These are phyloP conservation scores for Colletotrichum abscissum DNA, from an alignment of 2,329 filamentous ascomycete species.

Conservation along the genomic window DNA sequence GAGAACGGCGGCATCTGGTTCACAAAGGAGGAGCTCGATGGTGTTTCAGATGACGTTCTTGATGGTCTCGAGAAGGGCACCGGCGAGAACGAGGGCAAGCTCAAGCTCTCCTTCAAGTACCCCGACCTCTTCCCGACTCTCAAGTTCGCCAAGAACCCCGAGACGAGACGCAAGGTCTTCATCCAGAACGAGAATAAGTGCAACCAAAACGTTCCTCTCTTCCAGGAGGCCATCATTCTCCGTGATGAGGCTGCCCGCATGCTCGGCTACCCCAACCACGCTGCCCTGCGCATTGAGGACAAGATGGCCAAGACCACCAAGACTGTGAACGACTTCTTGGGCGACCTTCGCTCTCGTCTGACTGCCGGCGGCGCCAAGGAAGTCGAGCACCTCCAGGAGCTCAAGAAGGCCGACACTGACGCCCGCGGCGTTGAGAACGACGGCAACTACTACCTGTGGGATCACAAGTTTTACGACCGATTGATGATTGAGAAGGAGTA, in stretches of 20 bases:
- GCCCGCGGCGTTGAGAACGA: conserved; percentile 69
- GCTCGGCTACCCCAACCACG: conserved; percentile 67
- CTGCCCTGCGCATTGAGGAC: conserved; percentile 65
- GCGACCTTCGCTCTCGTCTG: conserved; percentile 75
- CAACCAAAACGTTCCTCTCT: conserved; percentile 66
- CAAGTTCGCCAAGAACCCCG: conserved; percentile 79
- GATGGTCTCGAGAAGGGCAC: conserved; percentile 77
- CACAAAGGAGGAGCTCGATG: conserved; percentile 77
- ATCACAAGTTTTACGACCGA: conserved; percentile 82
- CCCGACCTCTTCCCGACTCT: conserved; percentile 82
- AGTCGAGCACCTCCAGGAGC: conserved; percentile 73
- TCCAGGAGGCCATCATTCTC: conserved; percentile 65
- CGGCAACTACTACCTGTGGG: conserved; percentile 84
- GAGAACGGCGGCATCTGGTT: conserved; percentile 87
- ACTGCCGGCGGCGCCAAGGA: conserved; percentile 78
- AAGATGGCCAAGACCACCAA: conserved; percentile 70
- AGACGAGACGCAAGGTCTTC: conserved; percentile 76
- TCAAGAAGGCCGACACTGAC: conserved; percentile 79
- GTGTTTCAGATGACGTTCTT: conserved; percentile 78
- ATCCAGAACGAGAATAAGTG: conserved; percentile 86
- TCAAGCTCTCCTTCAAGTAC: conserved; percentile 85
- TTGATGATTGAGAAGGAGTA: conserved; percentile 85
- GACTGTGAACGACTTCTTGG: conserved; percentile 68
- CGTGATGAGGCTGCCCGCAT: conserved; percentile 67
- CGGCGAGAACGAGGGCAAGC: conserved; percentile 77